Percentiles rank a stretch among this genome's conserved stretches.
These are phyloP conservation scores for Neophaeococcomyces aloes DNA, from an alignment of 2,329 filamentous ascomycete genomes.

Conservation along the genomic window DNA sequence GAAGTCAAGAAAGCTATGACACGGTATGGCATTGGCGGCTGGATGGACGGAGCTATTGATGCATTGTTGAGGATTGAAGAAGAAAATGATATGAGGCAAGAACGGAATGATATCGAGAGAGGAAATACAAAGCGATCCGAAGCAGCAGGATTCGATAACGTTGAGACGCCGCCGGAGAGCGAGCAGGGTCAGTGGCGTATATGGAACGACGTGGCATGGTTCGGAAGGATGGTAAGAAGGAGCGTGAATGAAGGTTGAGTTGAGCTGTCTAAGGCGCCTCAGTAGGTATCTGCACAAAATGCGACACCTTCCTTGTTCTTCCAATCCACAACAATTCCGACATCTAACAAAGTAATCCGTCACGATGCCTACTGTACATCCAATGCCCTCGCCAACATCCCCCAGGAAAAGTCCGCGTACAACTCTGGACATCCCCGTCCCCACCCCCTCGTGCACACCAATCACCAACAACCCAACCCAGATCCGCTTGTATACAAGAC, in stretches of 20 bases:
- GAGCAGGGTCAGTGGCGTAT: slow-evolving; percentile 10
- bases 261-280: no score
- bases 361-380: no score
- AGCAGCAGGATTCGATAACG: not conserved
- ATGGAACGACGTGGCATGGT: slow-evolving; percentile 21
- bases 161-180: slow-evolving; percentile 17
- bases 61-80: slow-evolving; percentile 20
- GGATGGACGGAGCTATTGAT: slow-evolving; percentile 49
- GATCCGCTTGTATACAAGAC: no score
- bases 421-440: no score
- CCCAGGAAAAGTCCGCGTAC: no score
- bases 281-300: no score
- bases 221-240: slow-evolving; percentile 18
- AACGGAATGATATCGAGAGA: not conserved
- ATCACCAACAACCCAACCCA: no score
- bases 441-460: no score
- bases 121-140: not conserved
- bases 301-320: no score
- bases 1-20: slow-evolving; percentile 43
- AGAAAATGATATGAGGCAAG: not conserved
- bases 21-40: slow-evolving; percentile 47
- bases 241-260: slow-evolving; percentile 6
- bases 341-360: no score
- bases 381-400: no score
- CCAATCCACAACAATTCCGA: no score